These are phyloP conservation scores for Euphorbia schlechtendalii DNA, from an alignment of 441 rosid species.

Conservation along the genomic window DNA sequence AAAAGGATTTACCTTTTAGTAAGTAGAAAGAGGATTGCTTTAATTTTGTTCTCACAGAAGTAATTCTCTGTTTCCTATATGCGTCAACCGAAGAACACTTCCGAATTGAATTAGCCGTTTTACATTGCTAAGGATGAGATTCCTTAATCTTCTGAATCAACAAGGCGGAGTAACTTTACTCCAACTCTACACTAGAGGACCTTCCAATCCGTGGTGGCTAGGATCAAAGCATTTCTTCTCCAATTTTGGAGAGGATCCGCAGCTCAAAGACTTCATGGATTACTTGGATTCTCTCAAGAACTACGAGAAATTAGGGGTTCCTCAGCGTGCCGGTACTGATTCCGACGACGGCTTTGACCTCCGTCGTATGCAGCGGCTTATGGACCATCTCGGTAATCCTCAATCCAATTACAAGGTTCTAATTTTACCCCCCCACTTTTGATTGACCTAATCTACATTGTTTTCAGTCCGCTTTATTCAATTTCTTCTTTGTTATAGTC, in stretches of 20 bases:
- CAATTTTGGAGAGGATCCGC: constrained; percentile 34
- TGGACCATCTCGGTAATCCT: constrained; percentile 71
- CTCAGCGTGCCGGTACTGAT: constrained; percentile 81
- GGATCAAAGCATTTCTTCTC: constrained; percentile 23
- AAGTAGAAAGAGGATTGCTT: too few species aligned
- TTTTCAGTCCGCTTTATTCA: not conserved
- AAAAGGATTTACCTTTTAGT: too few species aligned
- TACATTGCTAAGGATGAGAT: constrained; percentile 24
- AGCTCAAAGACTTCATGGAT: constrained; percentile 47
- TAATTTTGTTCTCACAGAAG: too few species aligned
- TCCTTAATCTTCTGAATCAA: constrained; percentile 18
- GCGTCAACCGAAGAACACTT: not conserved
- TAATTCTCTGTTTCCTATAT: too few species aligned
- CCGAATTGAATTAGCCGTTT: not conserved
- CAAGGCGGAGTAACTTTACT: constrained; percentile 10
- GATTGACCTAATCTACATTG: not conserved
- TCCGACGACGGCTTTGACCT: constrained; percentile 82
- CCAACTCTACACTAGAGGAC: constrained; percentile 3
- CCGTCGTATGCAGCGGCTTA: constrained; percentile 63
- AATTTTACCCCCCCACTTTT: constrained; percentile 12
- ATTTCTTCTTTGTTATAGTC: too few species aligned
- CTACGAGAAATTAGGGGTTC: constrained; percentile 78
- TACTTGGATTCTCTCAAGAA: constrained; percentile 75
- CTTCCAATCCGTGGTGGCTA: constrained; percentile 3
- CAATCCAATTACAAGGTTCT: constrained; percentile 60